Evolutionary conservation across 495 filamentous ascomycete genomes (phyloP), one percentile per base, ranked within the genome.

Genomic region (Xylaria palmicola): DNA sequence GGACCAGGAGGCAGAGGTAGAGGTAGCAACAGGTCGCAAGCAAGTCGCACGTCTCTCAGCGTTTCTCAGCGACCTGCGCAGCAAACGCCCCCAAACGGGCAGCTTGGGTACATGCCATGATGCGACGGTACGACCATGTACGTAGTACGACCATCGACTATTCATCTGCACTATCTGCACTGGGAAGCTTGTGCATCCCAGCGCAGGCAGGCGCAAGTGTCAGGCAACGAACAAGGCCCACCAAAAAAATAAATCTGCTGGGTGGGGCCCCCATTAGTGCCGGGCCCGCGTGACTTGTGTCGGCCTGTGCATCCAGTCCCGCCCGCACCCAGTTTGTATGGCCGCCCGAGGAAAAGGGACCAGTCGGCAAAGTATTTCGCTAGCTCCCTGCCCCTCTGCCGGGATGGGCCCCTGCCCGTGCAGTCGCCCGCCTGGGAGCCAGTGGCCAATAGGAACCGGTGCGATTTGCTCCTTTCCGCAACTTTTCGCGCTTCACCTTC

Each of bases 101-200:
- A n/a, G n/a, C n/a, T n/a, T n/a, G n/a, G n/a, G n/a, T n/a, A n/a
- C n/a, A n/a, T n/a, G n/a, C n/a, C n/a, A n/a, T n/a, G n/a, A n/a
- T n/a, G n/a, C n/a, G n/a, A n/a, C n/a, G n/a, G n/a, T n/a, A n/a
- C n/a, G n/a, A n/a, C n/a, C n/a, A n/a, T n/a, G n/a, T n/a, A n/a
- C n/a, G n/a, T n/a, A n/a, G n/a, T n/a, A n/a, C n/a, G n/a, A n/a
- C n/a, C n/a, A n/a, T n/a, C n/a, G n/a, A n/a, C n/a, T n/a, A n/a
- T n/a, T n/a, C 27, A 51, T 27, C 29, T 34, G 7, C 48, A 7
- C 47, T 30, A 49, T n/a, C n/a, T n/a, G n/a, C n/a, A 57, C 55
- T 59, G 7, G 63, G 53, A 47, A 53, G n/a, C 68, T 59, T 62
- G 57, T 60, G 58, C 49, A 27, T 30, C 51, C 48, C 52, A 62